Conservation (phyloP, 2,329 filamentous ascomycete species). For the Cordyceps javanica region DNA sequence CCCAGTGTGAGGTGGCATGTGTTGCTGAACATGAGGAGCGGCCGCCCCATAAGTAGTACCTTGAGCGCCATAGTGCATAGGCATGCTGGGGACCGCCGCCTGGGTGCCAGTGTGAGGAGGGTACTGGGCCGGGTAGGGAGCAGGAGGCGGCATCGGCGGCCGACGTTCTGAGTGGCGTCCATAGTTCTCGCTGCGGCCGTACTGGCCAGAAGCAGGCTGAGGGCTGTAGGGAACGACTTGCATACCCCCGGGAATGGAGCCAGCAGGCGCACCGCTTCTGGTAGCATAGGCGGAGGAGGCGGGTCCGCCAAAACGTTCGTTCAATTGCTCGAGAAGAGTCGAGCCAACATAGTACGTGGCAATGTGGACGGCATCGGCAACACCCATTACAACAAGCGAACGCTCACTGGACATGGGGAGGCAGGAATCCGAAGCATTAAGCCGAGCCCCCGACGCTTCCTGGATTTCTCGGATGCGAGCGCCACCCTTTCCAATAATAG, state of each 20-base stretch:
- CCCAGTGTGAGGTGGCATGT: slow-evolving; percentile 55
- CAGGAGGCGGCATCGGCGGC: slow-evolving; percentile 64
- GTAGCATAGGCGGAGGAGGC: slow-evolving; percentile 97
- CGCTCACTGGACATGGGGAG: slow-evolving; percentile 92
- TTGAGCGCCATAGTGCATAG: slow-evolving; percentile 75
- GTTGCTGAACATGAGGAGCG: slow-evolving; percentile 68
- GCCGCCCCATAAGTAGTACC: slow-evolving; percentile 73
- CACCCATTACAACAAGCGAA: slow-evolving; percentile 95
- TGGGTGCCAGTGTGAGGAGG: slow-evolving; percentile 56
- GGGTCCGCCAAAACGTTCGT: slow-evolving; percentile 91
- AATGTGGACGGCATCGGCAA: slow-evolving; percentile 97
- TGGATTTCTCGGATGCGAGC: slow-evolving; percentile 97
- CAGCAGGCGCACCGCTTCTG: slow-evolving; percentile 85
- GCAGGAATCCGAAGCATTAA: slow-evolving; percentile 94
- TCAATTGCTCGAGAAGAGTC: slow-evolving; percentile 95
- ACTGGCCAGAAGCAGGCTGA: slow-evolving; percentile 86
- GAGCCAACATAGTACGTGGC: slow-evolving; percentile 98
- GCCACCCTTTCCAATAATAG: slow-evolving; percentile 96
- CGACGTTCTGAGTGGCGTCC: slow-evolving; percentile 67
- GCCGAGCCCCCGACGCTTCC: slow-evolving; percentile 89
- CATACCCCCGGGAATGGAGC: slow-evolving; percentile 93
- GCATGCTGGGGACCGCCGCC: slow-evolving; percentile 50
- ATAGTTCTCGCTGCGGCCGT: slow-evolving; percentile 83
- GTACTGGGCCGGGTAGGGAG: slow-evolving; percentile 66
- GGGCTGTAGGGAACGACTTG: slow-evolving; percentile 98